Conservation (phyloP, 805 yeast genomes). For the Kuraishia capsulata region DNA sequence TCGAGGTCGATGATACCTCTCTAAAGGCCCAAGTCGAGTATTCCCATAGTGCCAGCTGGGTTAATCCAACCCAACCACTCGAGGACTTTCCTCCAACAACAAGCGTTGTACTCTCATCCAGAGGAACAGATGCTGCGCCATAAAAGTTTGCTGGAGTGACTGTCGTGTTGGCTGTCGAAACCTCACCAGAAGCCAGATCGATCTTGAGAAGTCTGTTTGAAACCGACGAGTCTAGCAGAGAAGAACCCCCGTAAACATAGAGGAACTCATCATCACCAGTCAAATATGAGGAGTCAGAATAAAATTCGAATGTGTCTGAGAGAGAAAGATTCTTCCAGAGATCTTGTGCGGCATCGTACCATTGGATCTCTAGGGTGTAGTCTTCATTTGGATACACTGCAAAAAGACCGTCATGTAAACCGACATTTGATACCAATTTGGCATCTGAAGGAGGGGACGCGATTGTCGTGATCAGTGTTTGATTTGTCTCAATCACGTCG, state of each 20-base stretch:
- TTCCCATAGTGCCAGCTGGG: constrained; percentile 68
- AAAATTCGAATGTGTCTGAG: constrained; percentile 9
- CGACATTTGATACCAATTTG: constrained; percentile 9
- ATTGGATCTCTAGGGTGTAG: constrained; percentile 5
- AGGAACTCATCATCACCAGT: constrained; percentile 29
- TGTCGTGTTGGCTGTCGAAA: constrained; percentile 34
- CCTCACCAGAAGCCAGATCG: constrained; percentile 22
- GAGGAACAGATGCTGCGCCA: constrained; percentile 36
- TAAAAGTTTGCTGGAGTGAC: constrained; percentile 49
- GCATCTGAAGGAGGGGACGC: constrained; percentile 14
- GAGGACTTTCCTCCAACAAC: constrained; percentile 59
- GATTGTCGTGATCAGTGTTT: constrained; percentile 6
- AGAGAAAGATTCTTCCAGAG: constrained; percentile 15
- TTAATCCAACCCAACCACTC: constrained; percentile 63
- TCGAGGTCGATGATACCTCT: constrained; percentile 20
- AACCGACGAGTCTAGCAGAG: constrained; percentile 12
- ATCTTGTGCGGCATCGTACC: constrained; percentile 8
- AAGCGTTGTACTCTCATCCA: constrained; percentile 36
- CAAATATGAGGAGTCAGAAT: constrained; percentile 29
- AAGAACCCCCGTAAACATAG: constrained; percentile 48
- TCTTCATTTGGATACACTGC: constrained; percentile 14
- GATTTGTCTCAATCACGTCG: constrained; percentile 13
- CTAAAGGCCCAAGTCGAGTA: constrained; percentile 61
- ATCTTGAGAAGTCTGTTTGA: constrained; percentile 32
- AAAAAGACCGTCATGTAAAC: constrained; percentile 8